Percentiles rank a stretch among this genome's conserved stretches.
phyloP scores from a whole-genome alignment of 108 stramenopile species.

The Cyclotella kingstonii region DNA sequence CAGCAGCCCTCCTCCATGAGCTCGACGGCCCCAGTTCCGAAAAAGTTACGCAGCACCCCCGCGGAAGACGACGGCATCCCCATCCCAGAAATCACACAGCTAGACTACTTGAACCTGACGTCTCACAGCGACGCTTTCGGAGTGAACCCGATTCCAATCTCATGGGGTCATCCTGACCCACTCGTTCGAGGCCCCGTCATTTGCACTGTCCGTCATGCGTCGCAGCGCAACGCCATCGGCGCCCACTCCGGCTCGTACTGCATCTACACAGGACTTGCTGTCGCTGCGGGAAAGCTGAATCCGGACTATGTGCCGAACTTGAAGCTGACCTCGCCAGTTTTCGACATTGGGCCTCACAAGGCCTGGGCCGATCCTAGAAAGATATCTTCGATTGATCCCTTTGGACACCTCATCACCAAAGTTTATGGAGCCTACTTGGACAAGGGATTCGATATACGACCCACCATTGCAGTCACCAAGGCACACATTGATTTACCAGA shows the following conservation, averaged over 20 bases:
- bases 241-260: slow-evolving; percentile 96
- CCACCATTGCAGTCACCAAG: slow-evolving; percentile 99
- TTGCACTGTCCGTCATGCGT: slow-evolving; percentile 89
- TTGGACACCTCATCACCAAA: slow-evolving; percentile 87
- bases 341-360: slow-evolving; percentile 92
- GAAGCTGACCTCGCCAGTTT: slow-evolving; percentile 88
- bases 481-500: slow-evolving; percentile 98
- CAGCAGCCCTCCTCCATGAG: slow-evolving; percentile 7
- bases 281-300: slow-evolving; percentile 93
- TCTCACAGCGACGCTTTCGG: slow-evolving; percentile 91
- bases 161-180: slow-evolving; percentile 91
- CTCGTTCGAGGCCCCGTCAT: slow-evolving; percentile 90
- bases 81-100: slow-evolving; percentile 49
- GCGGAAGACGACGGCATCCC: slow-evolving; percentile 47
- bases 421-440: slow-evolving; percentile 84
- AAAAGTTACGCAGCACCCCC: slow-evolving; percentile 13
- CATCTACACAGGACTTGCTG: slow-evolving; percentile 96
- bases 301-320: slow-evolving; percentile 94
- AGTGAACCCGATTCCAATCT: slow-evolving; percentile 88
- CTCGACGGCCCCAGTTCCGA: slow-evolving; percentile 5
- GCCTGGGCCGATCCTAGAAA: slow-evolving; percentile 95
- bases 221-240: slow-evolving; percentile 97
- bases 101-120: slow-evolving; percentile 86
- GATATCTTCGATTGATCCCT: slow-evolving; percentile 95
- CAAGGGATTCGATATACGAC: slow-evolving; percentile 98